Evolutionary conservation across 805 yeast species (phyloP).

Genomic region (Metschnikowia cerradonensis): DNA sequence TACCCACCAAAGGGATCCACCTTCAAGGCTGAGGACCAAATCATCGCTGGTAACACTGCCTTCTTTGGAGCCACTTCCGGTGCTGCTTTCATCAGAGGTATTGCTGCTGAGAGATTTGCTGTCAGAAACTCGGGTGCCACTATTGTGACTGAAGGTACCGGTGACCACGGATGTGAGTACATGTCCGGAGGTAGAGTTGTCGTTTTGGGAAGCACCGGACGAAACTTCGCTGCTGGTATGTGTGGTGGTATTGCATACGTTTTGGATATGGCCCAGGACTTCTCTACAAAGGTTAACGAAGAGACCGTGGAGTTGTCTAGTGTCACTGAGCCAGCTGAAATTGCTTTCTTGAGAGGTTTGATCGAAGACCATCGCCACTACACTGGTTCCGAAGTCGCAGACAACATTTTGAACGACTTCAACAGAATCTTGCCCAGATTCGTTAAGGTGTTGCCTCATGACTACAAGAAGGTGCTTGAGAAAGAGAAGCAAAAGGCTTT

Average conservation of each 20-base stretch:
- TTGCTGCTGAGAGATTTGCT: conserved; percentile 97
- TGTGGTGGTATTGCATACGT: conserved; percentile 99
- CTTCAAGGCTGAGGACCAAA: conserved; percentile 94
- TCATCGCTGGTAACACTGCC: conserved; percentile 95
- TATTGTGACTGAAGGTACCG: conserved; percentile 94
- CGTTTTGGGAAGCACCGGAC: conserved; percentile 85
- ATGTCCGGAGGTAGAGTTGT: conserved; percentile 99
- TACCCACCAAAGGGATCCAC: conserved; percentile 83
- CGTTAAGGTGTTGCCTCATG: conserved; percentile 89
- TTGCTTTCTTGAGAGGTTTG: conserved; percentile 88
- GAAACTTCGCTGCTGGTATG: conserved; percentile 96
- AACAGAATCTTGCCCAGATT: conserved; percentile 83
- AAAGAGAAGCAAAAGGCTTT: conserved; percentile 63
- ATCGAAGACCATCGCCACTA: conserved; percentile 94
- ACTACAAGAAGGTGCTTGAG: conserved; percentile 85
- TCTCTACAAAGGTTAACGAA: conserved; percentile 69
- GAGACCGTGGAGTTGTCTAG: conserved; percentile 78
- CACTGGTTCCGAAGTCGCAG: conserved; percentile 90
- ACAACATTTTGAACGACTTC: conserved; percentile 76
- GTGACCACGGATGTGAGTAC: conserved; percentile 98
- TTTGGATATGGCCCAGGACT: conserved; percentile 91
- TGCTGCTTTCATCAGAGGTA: conserved; percentile 88
- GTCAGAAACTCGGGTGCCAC: conserved; percentile 98
- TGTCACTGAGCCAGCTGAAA: conserved; percentile 82
- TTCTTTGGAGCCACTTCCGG: conserved; percentile 98